phyloP scores from a whole-genome alignment of 176 grass and related monocot genomes.

The Hsuehochloa calcarea region DNA sequence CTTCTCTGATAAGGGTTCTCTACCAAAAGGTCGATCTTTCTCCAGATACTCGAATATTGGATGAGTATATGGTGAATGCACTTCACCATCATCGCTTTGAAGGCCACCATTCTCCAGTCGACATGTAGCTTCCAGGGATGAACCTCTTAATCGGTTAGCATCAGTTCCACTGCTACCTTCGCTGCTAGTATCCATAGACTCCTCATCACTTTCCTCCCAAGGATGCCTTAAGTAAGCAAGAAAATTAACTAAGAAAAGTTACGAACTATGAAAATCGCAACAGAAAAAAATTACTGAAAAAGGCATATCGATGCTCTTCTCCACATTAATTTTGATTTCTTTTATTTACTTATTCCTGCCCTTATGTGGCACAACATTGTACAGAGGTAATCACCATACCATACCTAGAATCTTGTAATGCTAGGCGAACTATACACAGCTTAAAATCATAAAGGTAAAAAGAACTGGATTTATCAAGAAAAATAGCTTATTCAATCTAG shows the following conservation, averaged over 20 bases:
- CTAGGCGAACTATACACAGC: background rate
- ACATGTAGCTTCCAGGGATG: slow-evolving; percentile 31
- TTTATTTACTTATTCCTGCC: background rate
- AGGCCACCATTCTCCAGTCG: slow-evolving; percentile 39
- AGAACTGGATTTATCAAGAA: background rate
- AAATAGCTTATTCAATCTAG: background rate
- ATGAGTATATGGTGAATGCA: slow-evolving; percentile 36
- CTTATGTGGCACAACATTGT: background rate
- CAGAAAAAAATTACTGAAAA: background rate
- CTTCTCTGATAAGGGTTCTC: slow-evolving; percentile 94
- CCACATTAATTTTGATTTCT: background rate
- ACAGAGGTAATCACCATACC: background rate
- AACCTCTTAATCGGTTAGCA: slow-evolving; percentile 41
- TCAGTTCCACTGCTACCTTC: slow-evolving; percentile 57
- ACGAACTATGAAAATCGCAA: background rate
- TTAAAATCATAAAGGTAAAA: background rate
- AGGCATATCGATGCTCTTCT: background rate
- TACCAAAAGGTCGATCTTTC: slow-evolving; percentile 73
- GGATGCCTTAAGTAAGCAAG: slow-evolving; percentile 50
- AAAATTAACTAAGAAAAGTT: slow-evolving; percentile 45
- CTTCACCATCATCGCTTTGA: slow-evolving; percentile 47
- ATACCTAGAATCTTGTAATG: background rate
- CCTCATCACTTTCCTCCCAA: slow-evolving; percentile 76
- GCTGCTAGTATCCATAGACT: slow-evolving; percentile 72
- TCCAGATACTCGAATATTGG: slow-evolving; percentile 81